Base-by-base conservation (phyloP, 2,329 filamentous ascomycete species). In the Trichoderma cornu-damae region DNA sequence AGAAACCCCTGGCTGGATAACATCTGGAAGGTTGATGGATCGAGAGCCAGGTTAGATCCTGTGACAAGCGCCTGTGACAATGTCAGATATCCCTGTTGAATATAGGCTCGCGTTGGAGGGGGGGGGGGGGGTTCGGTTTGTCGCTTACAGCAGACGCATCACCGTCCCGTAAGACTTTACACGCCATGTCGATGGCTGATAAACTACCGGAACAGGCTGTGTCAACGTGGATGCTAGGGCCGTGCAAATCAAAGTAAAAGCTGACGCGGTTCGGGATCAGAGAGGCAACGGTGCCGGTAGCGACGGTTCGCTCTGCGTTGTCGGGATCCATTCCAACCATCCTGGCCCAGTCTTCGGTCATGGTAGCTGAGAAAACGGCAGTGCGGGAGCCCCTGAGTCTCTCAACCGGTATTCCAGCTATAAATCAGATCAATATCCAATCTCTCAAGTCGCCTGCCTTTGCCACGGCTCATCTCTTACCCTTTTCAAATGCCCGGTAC, bases 131-230 rank as follows among this genome's bases (percentile, higher is more conserved):
- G 50, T 48, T n/a, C n/a, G n/a, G 46, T 51, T 18, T n/a, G 47
- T n/a, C n/a, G 58, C 57, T 42, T 18, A 48, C 55, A 57, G 24
- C 35, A 16, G 35, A 43, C 9, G 38, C 57, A 69, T 81, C 77
- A 7, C 76, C 76, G 0, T 69, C 61, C 8, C 73, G 68, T 49
- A 81, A 63, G 58, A n/a, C 48, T 30, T 58, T 47, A 38, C 49
- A 58, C 2, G 49, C 56, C 40, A 58, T 32, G 4, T 81, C 75
- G 0, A 81, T 65, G 0, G 76, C 77, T 0, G 76, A 70, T 2
- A 80, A 64, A 40, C 73, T 74, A 20, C 73, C 72, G 0, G 77
- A 80, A 59, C 79, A 82, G 0, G 75, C 79, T 0, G 79, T 81
- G 51, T 81, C 77, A 1, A 81, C 68, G 0, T 77, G 78, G 61